Base-by-base conservation (phyloP, 108 stramenopile species). In the Fragilaria crotonensis region DNA sequence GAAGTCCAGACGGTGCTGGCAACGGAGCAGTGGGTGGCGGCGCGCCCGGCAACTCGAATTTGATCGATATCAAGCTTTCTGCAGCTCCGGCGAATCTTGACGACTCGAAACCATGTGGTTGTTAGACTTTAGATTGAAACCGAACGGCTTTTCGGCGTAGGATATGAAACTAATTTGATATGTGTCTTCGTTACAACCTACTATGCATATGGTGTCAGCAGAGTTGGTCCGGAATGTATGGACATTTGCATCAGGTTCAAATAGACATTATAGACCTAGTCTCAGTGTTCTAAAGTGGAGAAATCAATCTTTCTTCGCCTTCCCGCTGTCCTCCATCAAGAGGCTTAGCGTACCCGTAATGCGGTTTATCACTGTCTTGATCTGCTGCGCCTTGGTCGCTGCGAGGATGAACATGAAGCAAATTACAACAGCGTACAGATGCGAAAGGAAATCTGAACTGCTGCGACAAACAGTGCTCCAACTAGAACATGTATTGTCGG, bases 1-100 rank as follows among this genome's bases (percentile, higher is more conserved):
- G 96, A 30, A 88, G 87, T 65, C 79, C 82, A 49, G 84, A 91
- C 45, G 81, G 47, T 52, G 48, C 50, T 14, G 68, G 73, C 20
- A 70, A 33, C 4, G 76, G 31, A 22, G 75, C 68, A 22, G 72
- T 29, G 25, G 69, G 61, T 18, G 54, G 47, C 18, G 63, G 41
- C 29, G 63, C 73, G 22, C 50, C 49, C 23, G 70, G 63, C 23
- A 84, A 83, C 49, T 67, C 87, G 30, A 95, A 95, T 68, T 48
- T 94, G 56, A 85, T 97, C 52, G 96, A 97, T 73, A 93, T 97
- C 71, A 97, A 95, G 71, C 77, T 97, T 25, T 84, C 87, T 17
- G 80, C 87, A 45, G 79, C 93, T 44, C 89, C 93, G 41, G 89
- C 93, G 29, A 94, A 94, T 68, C 59, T 94, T 44, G 93, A 94